Evolutionary conservation across 257 asterid species (phyloP), one percentile per base, ranked within the genome.

Genomic region (Nicotiana sylvestris): DNA sequence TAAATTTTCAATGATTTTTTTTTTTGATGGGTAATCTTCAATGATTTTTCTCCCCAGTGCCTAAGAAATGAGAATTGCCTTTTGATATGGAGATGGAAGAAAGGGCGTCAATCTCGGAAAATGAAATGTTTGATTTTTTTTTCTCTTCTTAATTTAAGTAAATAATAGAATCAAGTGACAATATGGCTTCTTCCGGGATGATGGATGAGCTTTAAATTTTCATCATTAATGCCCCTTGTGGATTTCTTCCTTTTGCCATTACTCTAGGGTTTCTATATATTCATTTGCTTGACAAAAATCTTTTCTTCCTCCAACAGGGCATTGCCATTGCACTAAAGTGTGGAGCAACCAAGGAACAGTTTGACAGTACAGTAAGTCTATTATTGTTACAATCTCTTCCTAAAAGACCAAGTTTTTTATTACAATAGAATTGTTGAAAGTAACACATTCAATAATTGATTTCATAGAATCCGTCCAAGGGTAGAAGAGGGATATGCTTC

Each of bases 301-400:
- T 21, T 7, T 3, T 35, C 8, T 46, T 30, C 83, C 66, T 58
- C 66, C 61, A 56, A 61, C 92, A 96, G 98, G 99, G 99, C 77
- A 90, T 96, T 86, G 94, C 98, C 46, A 68, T 96, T 87, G 99
- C 97, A 66, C 88, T 96, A 49, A 96, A 92, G 89, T 96, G 98
- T 89, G 99, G 99, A 88, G 99, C 99, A 82, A 96, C 99, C 86
- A 96, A 96, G 87, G 97, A 94, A 51, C 97, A 92, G 85, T 93
- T 96, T 82, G 99, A 96, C 81, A 90, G 93, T 87, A 96, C 98
- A 32, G 99, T 96, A 87, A 89, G 98, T 87, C 80, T 74, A 46
- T 81, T 64, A 12, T 69, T 66, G 32, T 43, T 55, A 37, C 32
- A 10, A 10, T 25, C 30, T 81, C 35, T 53, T 25, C 49, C 66